Evolutionary conservation across 2,329 filamentous ascomycete species (phyloP).

Genomic region (Monosporascus sp.): DNA sequence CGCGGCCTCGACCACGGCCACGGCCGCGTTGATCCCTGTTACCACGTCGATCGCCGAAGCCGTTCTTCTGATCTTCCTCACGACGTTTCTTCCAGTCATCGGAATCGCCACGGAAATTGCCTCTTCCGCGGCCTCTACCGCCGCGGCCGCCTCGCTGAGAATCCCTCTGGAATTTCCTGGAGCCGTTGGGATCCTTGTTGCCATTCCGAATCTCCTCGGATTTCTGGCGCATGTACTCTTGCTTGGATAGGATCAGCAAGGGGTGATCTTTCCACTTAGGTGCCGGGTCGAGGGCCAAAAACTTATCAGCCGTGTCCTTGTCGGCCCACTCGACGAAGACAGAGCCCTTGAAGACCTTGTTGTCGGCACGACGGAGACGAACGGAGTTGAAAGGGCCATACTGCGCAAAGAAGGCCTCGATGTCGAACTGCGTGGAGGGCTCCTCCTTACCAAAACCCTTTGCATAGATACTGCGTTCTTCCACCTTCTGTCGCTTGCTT

Average conservation of each 20-base stretch:
- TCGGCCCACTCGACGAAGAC: constrained; percentile 90
- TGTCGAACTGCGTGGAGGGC: constrained; percentile 83
- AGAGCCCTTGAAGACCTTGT: constrained; percentile 86
- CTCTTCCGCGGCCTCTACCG: constrained; percentile 30
- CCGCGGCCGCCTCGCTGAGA: constrained; percentile 33
- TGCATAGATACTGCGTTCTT: constrained; percentile 76
- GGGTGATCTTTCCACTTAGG: constrained; percentile 80
- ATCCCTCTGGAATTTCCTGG: constrained; percentile 28
- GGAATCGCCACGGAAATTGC: constrained; percentile 38
- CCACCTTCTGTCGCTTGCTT: constrained; percentile 57
- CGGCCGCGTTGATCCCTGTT: constrained; percentile 33
- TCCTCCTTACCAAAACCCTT: constrained; percentile 90
- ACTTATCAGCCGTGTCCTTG: constrained; percentile 73
- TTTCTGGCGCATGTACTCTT: constrained; percentile 79
- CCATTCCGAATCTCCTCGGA: constrained; percentile 66
- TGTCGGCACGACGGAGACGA: constrained; percentile 72
- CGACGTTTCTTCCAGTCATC: constrained; percentile 63
- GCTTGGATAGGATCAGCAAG: constrained; percentile 81
- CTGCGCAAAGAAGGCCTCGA: constrained; percentile 84
- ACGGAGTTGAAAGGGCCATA: constrained; percentile 77
- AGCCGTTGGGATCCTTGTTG: constrained; percentile 55
- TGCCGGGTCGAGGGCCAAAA: constrained; percentile 73
- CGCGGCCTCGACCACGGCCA: constrained; percentile 31
- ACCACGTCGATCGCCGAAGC: constrained; percentile 47
- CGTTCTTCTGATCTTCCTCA: constrained; percentile 56